These are phyloP conservation scores for Ogataea methanolica DNA, from an alignment of 805 yeast genomes.

Conservation along the genomic window DNA sequence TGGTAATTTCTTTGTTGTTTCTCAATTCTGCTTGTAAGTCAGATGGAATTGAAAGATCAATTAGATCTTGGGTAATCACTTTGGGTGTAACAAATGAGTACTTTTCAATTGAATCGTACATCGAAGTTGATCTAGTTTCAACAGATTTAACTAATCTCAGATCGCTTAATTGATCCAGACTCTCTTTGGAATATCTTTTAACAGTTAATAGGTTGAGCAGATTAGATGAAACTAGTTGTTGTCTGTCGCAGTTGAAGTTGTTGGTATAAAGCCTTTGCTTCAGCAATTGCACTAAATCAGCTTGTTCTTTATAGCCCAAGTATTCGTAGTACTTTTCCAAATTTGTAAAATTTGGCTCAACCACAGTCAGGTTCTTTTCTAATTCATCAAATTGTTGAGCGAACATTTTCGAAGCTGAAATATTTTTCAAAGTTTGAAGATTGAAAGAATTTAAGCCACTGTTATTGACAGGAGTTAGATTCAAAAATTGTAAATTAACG, in stretches of 20 bases:
- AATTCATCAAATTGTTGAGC: conserved; percentile 40
- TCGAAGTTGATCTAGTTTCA: conserved; percentile 32
- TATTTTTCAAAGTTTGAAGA: conserved; percentile 35
- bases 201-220: conserved; percentile 40
- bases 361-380: conserved; percentile 31
- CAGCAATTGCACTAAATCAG: conserved; percentile 46
- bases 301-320: conserved; percentile 47
- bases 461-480: conserved; percentile 49
- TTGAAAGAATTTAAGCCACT: conserved; percentile 44
- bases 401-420: conserved; percentile 46
- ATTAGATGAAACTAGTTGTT: conserved; percentile 67
- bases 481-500: conserved; percentile 54
- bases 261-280: conserved; percentile 61
- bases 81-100: conserved; percentile 87
- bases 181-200: conserved; percentile 23
- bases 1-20: conserved; percentile 26
- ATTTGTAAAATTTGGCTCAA: conserved; percentile 31
- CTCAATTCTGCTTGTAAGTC: conserved; percentile 27
- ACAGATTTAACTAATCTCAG: conserved; percentile 38
- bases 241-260: conserved; percentile 54
- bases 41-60: conserved; percentile 44
- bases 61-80: conserved; percentile 72
- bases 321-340: conserved; percentile 57
- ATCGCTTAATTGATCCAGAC: conserved; percentile 23
- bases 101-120: conserved; percentile 57